These are phyloP conservation scores for Trichophyton benhamiae DNA, from an alignment of 2,329 filamentous ascomycete species.

Conservation along the genomic window DNA sequence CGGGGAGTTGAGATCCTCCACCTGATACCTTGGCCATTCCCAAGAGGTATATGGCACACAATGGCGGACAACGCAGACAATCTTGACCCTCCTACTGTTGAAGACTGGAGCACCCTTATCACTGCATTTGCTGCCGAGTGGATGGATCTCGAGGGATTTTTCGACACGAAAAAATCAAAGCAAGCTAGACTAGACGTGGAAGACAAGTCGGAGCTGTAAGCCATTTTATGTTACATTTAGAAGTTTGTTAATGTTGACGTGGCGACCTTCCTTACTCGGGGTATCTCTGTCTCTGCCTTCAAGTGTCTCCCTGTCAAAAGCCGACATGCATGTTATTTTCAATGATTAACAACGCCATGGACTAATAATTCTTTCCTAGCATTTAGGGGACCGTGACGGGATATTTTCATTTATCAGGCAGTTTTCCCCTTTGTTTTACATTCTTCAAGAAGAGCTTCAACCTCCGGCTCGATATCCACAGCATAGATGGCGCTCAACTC, in stretches of 20 bases:
- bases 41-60: constrained; percentile 62
- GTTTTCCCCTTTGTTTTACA: not conserved
- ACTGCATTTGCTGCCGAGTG: constrained; percentile 81
- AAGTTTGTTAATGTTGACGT: not conserved
- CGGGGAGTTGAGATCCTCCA: constrained; percentile 82
- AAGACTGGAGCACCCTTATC: constrained; percentile 78
- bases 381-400: not conserved
- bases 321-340: not conserved
- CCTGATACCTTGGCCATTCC: constrained; percentile 53
- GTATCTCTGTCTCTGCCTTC: not conserved
- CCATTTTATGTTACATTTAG: not conserved
- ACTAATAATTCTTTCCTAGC: not conserved
- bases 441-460: not conserved
- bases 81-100: constrained; percentile 63
- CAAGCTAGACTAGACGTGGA: constrained; percentile 9
- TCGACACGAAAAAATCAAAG: constrained; percentile 18
- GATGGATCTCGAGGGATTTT: constrained; percentile 63
- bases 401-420: not conserved
- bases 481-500: not conserved
- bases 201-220: constrained; percentile 33
- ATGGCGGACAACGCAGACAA: constrained; percentile 73
- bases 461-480: not conserved
- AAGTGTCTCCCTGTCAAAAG: not conserved
- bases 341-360: not conserved
- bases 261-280: not conserved